Evolutionary conservation across 179 eudicot genomes (phyloP).

Genomic region (Drosera spatulata): DNA sequence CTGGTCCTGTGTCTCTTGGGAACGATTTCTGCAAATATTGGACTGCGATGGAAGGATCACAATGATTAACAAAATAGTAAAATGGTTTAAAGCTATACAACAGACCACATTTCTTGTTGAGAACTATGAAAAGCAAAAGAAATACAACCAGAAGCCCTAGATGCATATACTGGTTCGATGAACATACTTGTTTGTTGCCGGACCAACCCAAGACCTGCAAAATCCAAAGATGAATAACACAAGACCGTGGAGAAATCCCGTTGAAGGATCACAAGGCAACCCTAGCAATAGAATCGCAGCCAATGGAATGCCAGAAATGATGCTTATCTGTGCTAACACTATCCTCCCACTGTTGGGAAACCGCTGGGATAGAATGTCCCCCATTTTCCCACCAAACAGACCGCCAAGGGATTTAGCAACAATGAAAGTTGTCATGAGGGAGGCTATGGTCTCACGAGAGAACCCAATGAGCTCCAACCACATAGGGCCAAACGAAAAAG

Average conservation of each 20-base stretch:
- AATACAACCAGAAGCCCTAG: no score
- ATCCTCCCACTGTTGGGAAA: constrained; percentile 35
- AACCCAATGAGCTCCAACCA: constrained; percentile 41
- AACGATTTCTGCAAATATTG: no score
- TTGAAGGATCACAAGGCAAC: constrained; percentile 20
- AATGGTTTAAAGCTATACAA: no score
- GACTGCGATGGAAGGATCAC: no score
- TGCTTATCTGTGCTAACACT: constrained; percentile 32
- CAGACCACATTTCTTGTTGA: no score
- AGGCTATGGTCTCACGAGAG: constrained; percentile 27
- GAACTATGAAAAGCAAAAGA: no score
- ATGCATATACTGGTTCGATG: not conserved
- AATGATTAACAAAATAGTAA: no score
- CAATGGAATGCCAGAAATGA: constrained; percentile 32
- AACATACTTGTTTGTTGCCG: constrained; percentile 37
- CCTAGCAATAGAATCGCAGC: constrained; percentile 21
- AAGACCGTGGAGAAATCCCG: constrained; percentile 18
- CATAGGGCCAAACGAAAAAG: constrained; percentile 36
- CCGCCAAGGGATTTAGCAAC: constrained; percentile 31
- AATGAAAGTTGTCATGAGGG: constrained; percentile 20
- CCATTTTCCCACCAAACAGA: constrained; percentile 38
- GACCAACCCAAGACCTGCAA: constrained; percentile 27
- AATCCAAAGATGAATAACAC: constrained; percentile 28
- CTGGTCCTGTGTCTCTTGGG: no score
- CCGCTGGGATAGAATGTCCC: constrained; percentile 25